Evolutionary conservation across 495 filamentous ascomycete species (phyloP), one percentile per base, ranked within the genome.

Genomic region (Annulohypoxylon nitens): DNA sequence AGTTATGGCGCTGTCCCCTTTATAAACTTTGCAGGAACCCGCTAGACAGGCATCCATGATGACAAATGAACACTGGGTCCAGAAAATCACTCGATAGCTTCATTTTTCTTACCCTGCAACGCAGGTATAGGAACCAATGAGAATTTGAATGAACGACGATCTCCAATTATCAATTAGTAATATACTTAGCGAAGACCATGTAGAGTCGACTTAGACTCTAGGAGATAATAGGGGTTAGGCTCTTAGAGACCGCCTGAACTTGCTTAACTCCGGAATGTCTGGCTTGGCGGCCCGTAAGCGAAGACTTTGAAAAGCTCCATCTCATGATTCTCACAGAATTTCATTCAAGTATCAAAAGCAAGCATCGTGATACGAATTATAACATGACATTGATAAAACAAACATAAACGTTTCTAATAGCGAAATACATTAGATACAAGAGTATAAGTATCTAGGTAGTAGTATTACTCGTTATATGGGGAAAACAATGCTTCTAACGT

Each of bases 241-340:
- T 50, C 5, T 37, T 60, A 33, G 20, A 55, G 23, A 5, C 26
- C 25, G 8, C 30, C 25, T 51, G 37, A 53, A 55, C 67, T 51
- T 37, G 41, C 5, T 53, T 58, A 64, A 64, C 33, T 14, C 67
- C 60, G 66, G 55, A 9, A n/a, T 18, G 0, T 12, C 14, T 43
- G 41, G 39, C 67, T 64, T 70, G 67, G 67, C 67, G 39, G 23
- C 12, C 67, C 67, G 23, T 70, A 64, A 64, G 50, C 47, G 14
- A 54, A 54, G 50, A 12, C 4, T 26, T 10, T 12, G 11, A 20
- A 2, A n/a, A n/a, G 60, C 36, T 25, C 6, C n/a, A n/a, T 61
- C 12, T 61, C 4, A 16, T 34, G 30, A 34, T 11, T 14, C n/a
- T n/a, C n/a, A 43, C 12, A 11, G 14, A n/a, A 14, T 43, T 3